phyloP scores from a whole-genome alignment of 2,329 filamentous ascomycete species.

The Escovopsis weberi region DNA sequence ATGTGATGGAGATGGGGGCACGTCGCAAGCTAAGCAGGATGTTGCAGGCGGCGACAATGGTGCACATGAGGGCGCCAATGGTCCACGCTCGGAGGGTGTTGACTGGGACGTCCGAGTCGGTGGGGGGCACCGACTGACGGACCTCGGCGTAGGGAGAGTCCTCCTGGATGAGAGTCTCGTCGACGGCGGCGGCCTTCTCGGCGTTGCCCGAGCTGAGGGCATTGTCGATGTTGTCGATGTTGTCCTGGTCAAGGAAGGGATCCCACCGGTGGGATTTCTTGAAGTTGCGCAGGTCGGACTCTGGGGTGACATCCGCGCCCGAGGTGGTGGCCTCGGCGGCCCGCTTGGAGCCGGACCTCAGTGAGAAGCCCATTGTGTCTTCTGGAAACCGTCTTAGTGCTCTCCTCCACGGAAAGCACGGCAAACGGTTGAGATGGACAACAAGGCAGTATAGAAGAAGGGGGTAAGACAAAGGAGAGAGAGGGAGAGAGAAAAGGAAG shows the following conservation, averaged over 20 bases:
- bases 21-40: conserved; percentile 35
- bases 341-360: conserved; percentile 5
- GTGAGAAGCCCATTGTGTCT: conserved; percentile 10
- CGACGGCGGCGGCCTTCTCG: conserved; percentile 30
- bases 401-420: background rate
- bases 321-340: conserved; percentile 8
- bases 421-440: no score
- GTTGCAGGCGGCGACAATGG: conserved; percentile 41
- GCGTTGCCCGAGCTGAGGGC: conserved; percentile 28
- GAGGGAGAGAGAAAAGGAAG: background rate
- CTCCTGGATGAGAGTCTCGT: conserved; percentile 33
- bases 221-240: conserved; percentile 36
- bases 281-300: conserved; percentile 24
- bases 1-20: conserved; percentile 35
- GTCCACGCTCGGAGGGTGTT: conserved; percentile 47
- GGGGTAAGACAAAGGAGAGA: background rate
- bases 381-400: background rate
- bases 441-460: no score
- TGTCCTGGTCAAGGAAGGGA: conserved; percentile 39
- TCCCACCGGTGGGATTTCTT: conserved; percentile 40
- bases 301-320: conserved; percentile 10
- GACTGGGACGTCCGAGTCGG: conserved; percentile 36
- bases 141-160: conserved; percentile 28
- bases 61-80: conserved; percentile 43
- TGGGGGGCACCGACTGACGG: conserved; percentile 18